Base-by-base conservation (phyloP, 2,329 filamentous ascomycete genomes). In the Arthrobotrys megalospora region DNA sequence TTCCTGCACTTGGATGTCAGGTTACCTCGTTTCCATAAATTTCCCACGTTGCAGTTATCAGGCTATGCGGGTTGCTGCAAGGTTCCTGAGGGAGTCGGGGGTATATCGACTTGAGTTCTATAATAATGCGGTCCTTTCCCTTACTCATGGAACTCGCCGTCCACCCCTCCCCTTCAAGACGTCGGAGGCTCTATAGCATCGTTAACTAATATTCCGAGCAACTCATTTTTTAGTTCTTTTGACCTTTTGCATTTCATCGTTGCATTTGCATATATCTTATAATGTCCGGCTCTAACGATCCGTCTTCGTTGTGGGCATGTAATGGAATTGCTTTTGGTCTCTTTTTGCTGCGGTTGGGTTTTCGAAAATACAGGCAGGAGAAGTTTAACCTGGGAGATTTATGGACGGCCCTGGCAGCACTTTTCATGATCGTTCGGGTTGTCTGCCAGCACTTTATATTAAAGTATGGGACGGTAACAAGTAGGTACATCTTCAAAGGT, bases 401-500 rank as follows among this genome's bases (percentile, higher is more conserved):
- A 14, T 75, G 70, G 70, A 75, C 70, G 14, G 70, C 70, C 7
- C 52, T 75, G 8, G 70, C 70, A 1, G 70, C 24, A 2, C 50
- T 75, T 19, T 75, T 75, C 62, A 50, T 75, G 62, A 75, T 75
- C n/a, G 70, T 53, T 10, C 50, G 70, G 24, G 70, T 75, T 34
- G 52, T 34, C 8, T 75, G 70, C 43, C 70, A 75, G 52, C 62
- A 67, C 41, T 75, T 62, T 36, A 62, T 75, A 16, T 55, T 75
- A 12, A 75, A 75, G 48, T 75, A 75, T 38, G 70, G 70, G 24
- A 75, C 70, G 2, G 50, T 62, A 32, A 75, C 70, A 7, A 73
- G 69, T 73, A 73, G 53, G 70, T 62, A 63, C 1, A 41, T 58
- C n/a, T 21, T 7, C 8, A 24, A 64, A 21, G 24, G 36, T 36